Base-by-base conservation (phyloP, 2,329 filamentous ascomycete genomes). In the Aspergillus pseudotamarii region DNA sequence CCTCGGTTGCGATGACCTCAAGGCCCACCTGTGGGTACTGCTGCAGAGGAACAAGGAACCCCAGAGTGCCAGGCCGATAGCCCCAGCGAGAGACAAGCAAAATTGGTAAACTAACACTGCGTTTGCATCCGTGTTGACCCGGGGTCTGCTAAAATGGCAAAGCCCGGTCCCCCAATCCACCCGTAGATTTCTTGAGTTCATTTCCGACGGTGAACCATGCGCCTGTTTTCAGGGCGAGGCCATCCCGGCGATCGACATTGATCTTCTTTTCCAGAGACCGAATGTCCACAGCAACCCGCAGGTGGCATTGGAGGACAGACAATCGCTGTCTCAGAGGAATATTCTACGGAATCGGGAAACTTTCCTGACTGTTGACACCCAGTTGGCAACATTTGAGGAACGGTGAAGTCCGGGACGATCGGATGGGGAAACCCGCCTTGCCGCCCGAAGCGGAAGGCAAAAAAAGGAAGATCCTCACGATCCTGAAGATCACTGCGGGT, bases 401-500 rank as follows among this genome's bases (percentile, higher is more conserved):
- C 32, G 32, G 51, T 55, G 51, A 55, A 38, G 38, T 11, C 51
- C 32, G 32, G 51, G 51, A 55, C 36, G 51, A 55, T 55, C 51
- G 51, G 32, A 55, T 55, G 51, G 51, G 51, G 51, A 23, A 55
- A 55, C 10, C 51, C 51, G 51, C 32, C 9, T 26, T 23, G n/a
- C 51, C 51, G 32, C 32, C 51, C 51, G 51, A 55, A 55, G 38
- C 51, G 32, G 32, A 48, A 53, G 34, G 57, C 32, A 30, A 53
- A 30, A 30, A 30, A 28, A 55, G 34, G 51, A 23, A 38, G 51
- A 55, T 55, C 51, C 51, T 55, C 51, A 38, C 10, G 51, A 55
- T 55, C 51, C 51, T 55, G 50, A 60, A 60, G 58, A 60, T 60
- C 58, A 23, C 14, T 59, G 46, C 41, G 32, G 58, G 53, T 45